Percentiles rank a stretch among this genome's conserved stretches.
phyloP scores from a whole-genome alignment of 2,329 filamentous ascomycete species.

The Calonectria pseudoreteaudii region DNA sequence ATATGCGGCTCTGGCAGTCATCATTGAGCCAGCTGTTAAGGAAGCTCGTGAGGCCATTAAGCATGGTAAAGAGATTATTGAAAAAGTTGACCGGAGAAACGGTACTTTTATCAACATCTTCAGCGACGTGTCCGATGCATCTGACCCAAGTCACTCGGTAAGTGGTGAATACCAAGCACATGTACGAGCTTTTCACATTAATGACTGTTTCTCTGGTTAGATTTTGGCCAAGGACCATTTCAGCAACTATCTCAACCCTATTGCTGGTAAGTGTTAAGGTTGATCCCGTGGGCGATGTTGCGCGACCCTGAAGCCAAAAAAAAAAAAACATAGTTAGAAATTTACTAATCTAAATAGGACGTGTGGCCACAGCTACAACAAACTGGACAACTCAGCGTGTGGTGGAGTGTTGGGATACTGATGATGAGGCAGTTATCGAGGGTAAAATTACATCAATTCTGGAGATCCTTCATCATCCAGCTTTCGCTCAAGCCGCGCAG shows the following conservation, averaged over 20 bases:
- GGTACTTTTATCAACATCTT: constrained; percentile 64
- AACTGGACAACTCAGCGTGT: constrained; percentile 45
- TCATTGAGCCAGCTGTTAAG: too few relatives aligned
- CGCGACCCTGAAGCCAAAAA: too few relatives aligned
- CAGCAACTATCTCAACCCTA: constrained; percentile 69
- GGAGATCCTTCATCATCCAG: background rate
- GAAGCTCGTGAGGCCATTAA: background rate
- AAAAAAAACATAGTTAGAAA: too few relatives aligned
- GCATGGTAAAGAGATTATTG: background rate
- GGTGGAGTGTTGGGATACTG: constrained; percentile 32
- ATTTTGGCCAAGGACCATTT: constrained; percentile 83
- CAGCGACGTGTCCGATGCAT: constrained; percentile 77
- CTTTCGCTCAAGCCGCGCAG: background rate
- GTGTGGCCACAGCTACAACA: constrained; percentile 43
- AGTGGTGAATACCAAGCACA: background rate
- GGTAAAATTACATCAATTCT: background rate
- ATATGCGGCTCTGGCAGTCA: too few relatives aligned
- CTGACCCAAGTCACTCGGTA: constrained; percentile 77
- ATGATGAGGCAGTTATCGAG: background rate
- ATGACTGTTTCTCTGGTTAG: constrained; percentile 40
- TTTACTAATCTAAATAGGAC: background rate
- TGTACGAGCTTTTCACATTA: background rate
- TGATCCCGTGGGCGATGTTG: too few relatives aligned
- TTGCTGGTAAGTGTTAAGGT: constrained; percentile 28
- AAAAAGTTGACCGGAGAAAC: constrained; percentile 36